A percentile compares a stretch with the other conserved stretches of the same genome.
Conservation (phyloP, 352 stramenopile genomes). For the Pythium dissotocum region DNA sequence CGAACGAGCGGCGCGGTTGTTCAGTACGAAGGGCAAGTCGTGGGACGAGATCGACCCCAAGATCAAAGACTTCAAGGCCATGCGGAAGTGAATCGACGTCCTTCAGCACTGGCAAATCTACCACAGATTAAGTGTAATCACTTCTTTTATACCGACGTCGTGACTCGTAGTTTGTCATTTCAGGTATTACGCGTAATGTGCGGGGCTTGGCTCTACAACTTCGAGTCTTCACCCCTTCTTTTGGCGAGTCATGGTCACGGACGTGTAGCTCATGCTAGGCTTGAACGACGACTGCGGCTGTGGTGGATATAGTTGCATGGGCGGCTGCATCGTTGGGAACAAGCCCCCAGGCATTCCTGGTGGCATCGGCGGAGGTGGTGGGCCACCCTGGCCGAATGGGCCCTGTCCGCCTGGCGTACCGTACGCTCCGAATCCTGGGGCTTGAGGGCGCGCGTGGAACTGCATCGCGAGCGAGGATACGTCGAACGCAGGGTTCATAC, state of each 20-base stretch:
- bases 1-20: constrained; percentile 90
- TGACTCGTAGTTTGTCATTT: background rate
- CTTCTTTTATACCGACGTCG: background rate
- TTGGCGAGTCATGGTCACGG: constrained; percentile 58
- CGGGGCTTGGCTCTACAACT: background rate
- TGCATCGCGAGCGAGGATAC: constrained; percentile 79
- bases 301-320: constrained; percentile 32
- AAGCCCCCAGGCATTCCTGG: constrained; percentile 31
- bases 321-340: constrained; percentile 39
- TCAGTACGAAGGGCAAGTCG: constrained; percentile 91
- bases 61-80: constrained; percentile 60
- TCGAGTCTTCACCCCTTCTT: constrained; percentile 34
- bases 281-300: constrained; percentile 51
- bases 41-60: constrained; percentile 90
- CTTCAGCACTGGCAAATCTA: background rate
- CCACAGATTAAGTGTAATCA: background rate
- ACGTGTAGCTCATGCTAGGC: constrained; percentile 79
- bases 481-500: constrained; percentile 37
- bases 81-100: constrained; percentile 15
- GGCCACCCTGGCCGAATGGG: constrained; percentile 14
- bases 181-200: background rate
- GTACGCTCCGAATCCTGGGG: constrained; percentile 20
- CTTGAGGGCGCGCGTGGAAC: constrained; percentile 47
- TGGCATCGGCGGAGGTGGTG: constrained; percentile 36
- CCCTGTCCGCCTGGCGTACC: constrained; percentile 8